These are phyloP conservation scores for Cerioporus squamosus DNA, from an alignment of 1,284 basidiomycete genomes.

Conservation along the genomic window DNA sequence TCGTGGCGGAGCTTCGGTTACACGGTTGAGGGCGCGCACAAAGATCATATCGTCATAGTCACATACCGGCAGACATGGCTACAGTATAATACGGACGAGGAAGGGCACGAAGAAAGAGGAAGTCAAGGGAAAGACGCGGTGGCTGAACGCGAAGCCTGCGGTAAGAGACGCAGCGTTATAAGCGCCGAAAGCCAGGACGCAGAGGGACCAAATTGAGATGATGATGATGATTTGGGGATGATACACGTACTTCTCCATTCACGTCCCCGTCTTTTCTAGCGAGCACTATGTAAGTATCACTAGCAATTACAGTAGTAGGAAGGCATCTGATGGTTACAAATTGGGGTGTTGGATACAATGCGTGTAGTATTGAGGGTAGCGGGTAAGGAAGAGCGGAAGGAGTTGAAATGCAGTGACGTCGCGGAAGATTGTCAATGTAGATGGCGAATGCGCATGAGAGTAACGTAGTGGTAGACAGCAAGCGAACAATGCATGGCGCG, in stretches of 20 bases:
- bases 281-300: slow-evolving; percentile 15
- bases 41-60: not conserved
- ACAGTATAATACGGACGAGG: not conserved
- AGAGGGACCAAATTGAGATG: not conserved
- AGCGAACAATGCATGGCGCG: slow-evolving; percentile 12
- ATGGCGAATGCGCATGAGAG: slow-evolving; percentile 10
- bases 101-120: not conserved
- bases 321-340: slow-evolving; percentile 22
- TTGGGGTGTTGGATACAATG: slow-evolving; percentile 23
- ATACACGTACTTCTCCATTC: slow-evolving; percentile 1
- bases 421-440: slow-evolving; percentile 20
- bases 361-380: slow-evolving; percentile 14
- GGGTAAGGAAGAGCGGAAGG: slow-evolving; percentile 9
- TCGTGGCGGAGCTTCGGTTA: slow-evolving; percentile 19
- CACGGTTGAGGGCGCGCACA: not conserved
- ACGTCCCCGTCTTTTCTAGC: slow-evolving; percentile 12
- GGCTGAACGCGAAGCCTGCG: slow-evolving; percentile 5
- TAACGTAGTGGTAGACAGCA: slow-evolving; percentile 20
- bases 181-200: not conserved
- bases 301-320: slow-evolving; percentile 23
- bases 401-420: slow-evolving; percentile 13
- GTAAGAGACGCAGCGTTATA: not conserved
- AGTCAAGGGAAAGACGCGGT: slow-evolving; percentile 2
- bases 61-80: slow-evolving; percentile 22
- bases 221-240: too few species aligned